phyloP scores from a whole-genome alignment of 768 basidiomycete genomes.

The Serendipita vermifera region DNA sequence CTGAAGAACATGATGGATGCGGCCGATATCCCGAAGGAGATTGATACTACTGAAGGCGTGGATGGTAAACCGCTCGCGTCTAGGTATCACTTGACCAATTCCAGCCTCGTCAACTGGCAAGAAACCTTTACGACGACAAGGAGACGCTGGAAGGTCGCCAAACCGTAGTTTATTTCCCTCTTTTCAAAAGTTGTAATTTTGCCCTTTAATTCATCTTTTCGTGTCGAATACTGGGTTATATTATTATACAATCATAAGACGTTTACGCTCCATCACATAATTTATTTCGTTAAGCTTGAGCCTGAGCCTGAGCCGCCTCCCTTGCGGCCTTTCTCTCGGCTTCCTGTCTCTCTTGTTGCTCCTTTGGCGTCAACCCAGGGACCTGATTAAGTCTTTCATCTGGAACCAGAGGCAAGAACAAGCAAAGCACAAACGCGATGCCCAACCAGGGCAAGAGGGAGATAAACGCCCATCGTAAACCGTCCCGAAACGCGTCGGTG shows the following conservation, averaged over 20 bases:
- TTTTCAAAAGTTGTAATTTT: too few relatives aligned
- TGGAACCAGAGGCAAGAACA: slow-evolving; percentile 30
- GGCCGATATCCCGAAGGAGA: not conserved
- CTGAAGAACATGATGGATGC: slow-evolving; percentile 2
- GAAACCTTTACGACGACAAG: slow-evolving; percentile 5
- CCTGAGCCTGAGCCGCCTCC: too few relatives aligned
- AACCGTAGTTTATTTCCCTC: too few relatives aligned
- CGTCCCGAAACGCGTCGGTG: slow-evolving; percentile 31
- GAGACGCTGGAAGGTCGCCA: slow-evolving; percentile 1
- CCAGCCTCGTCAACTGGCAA: slow-evolving; percentile 7
- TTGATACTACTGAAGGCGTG: not conserved
- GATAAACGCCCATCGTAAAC: slow-evolving; percentile 33
- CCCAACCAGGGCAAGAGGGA: slow-evolving; percentile 36
- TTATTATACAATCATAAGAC: too few relatives aligned
- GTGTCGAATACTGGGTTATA: too few relatives aligned
- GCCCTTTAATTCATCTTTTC: too few relatives aligned
- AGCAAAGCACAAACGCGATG: slow-evolving; percentile 24
- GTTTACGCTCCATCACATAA: too few relatives aligned
- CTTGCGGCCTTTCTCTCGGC: too few relatives aligned
- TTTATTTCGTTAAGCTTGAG: too few relatives aligned
- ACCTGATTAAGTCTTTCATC: slow-evolving; percentile 15
- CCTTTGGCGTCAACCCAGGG: not conserved
- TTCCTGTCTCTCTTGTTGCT: not conserved
- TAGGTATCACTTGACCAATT: not conserved
- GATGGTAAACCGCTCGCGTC: slow-evolving; percentile 3